Evolutionary conservation across 305 asterid species (phyloP).

Genomic region (Rubia peregrina): DNA sequence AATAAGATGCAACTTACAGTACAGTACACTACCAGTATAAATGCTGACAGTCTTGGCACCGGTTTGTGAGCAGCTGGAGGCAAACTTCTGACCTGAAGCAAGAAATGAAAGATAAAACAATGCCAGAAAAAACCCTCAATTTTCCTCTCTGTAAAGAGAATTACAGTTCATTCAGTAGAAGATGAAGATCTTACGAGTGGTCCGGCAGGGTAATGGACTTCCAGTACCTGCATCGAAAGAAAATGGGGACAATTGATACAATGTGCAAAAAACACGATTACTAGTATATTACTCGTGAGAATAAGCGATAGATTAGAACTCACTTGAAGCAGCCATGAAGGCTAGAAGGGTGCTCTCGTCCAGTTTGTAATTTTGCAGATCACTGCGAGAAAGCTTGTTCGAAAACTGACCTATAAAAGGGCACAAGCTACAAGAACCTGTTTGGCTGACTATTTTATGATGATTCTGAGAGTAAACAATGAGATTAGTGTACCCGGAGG

Average conservation of each 20-base stretch:
- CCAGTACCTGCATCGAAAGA: slow-evolving; percentile 50
- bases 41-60: slow-evolving; percentile 34
- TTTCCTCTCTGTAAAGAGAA: too few relatives aligned
- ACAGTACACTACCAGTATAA: slow-evolving; percentile 51
- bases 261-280: background rate
- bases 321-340: slow-evolving; percentile 64
- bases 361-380: slow-evolving; percentile 52
- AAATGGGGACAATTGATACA: background rate
- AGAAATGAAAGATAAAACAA: slow-evolving; percentile 7
- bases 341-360: slow-evolving; percentile 67
- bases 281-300: background rate
- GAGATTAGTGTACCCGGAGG: slow-evolving; percentile 54
- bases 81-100: slow-evolving; percentile 64
- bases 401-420: slow-evolving; percentile 46
- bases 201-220: slow-evolving; percentile 52
- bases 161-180: background rate
- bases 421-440: background rate
- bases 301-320: slow-evolving; percentile 17
- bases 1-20: slow-evolving; percentile 3
- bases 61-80: slow-evolving; percentile 63
- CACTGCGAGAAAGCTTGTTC: slow-evolving; percentile 46
- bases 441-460: background rate
- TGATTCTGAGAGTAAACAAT: slow-evolving; percentile 1
- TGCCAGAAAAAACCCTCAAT: background rate
- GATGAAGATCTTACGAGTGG: slow-evolving; percentile 46